Evolutionary conservation across 805 yeast species (phyloP).

Genomic region (Starmerella ratchasimensis): DNA sequence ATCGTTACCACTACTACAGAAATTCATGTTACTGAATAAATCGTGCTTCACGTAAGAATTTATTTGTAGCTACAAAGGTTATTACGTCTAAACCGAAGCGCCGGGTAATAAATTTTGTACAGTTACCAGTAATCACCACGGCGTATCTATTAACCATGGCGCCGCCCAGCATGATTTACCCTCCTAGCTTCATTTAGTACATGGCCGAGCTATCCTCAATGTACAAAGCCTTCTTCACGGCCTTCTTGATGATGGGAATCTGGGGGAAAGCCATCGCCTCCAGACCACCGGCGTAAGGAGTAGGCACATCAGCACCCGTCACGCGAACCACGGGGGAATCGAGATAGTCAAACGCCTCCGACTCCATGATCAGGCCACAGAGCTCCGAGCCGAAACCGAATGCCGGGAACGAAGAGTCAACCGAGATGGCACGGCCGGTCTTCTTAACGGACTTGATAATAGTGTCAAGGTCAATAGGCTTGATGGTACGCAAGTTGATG

Average conservation of each 20-base stretch:
- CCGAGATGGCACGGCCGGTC: slow-evolving; percentile 91
- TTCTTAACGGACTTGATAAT: slow-evolving; percentile 81
- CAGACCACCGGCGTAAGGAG: slow-evolving; percentile 91
- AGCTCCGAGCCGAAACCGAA: slow-evolving; percentile 98
- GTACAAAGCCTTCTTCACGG: slow-evolving; percentile 31
- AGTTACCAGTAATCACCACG: too few relatives aligned
- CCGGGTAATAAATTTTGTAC: too few relatives aligned
- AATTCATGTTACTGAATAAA: too few relatives aligned
- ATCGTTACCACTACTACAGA: too few relatives aligned
- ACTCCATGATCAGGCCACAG: slow-evolving; percentile 94
- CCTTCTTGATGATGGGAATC: slow-evolving; percentile 76
- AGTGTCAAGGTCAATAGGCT: slow-evolving; percentile 85
- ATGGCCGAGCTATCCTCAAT: slow-evolving; percentile 21
- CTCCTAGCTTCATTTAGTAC: not conserved
- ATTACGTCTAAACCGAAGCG: too few relatives aligned
- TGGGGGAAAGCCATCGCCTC: slow-evolving; percentile 99
- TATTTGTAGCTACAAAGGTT: too few relatives aligned
- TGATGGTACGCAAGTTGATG: slow-evolving; percentile 87
- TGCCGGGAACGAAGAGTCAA: slow-evolving; percentile 95
- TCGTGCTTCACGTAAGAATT: too few relatives aligned
- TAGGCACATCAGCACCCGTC: slow-evolving; percentile 99
- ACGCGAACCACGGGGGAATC: slow-evolving; percentile 98
- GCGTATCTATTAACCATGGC: too few relatives aligned
- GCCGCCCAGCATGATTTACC: too few relatives aligned
- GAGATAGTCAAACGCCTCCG: slow-evolving; percentile 93